Evolutionary conservation across 2,329 filamentous ascomycete species (phyloP).

Genomic region (Elsinoe perseae): DNA sequence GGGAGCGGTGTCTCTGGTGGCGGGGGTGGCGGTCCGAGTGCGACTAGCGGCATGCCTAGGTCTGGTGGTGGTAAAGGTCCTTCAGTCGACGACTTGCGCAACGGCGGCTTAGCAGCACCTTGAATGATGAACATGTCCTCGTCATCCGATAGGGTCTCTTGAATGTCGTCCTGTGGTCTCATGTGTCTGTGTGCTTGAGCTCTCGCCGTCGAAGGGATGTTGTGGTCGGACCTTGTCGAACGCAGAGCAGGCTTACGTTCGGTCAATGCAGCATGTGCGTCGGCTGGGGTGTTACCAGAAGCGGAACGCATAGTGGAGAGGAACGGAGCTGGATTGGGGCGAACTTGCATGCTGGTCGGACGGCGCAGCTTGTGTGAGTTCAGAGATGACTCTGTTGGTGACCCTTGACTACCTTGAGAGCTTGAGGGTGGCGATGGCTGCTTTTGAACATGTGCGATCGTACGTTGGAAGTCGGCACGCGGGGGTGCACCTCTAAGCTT

Average conservation of each 20-base stretch:
- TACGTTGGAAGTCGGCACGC: slow-evolving; percentile 2
- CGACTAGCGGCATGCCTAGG: slow-evolving; percentile 33
- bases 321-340: slow-evolving; percentile 37
- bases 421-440: slow-evolving; percentile 15
- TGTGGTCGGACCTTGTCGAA: neutral
- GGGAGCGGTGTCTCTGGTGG: slow-evolving; percentile 41
- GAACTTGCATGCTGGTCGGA: slow-evolving; percentile 39
- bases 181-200: neutral
- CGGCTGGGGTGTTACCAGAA: slow-evolving; percentile 19
- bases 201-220: neutral
- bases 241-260: slow-evolving; percentile 23
- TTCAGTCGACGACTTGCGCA: slow-evolving; percentile 5
- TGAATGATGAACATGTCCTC: slow-evolving; percentile 15
- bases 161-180: neutral
- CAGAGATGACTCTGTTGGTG: neutral
- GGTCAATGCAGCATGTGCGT: slow-evolving; percentile 23
- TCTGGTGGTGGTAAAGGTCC: slow-evolving; percentile 21
- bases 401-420: neutral
- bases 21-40: slow-evolving; percentile 39
- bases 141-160: neutral
- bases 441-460: slow-evolving; percentile 1
- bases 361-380: slow-evolving; percentile 27
- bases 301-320: slow-evolving; percentile 31
- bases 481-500: slow-evolving; percentile 17
- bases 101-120: slow-evolving; percentile 2